Base-by-base conservation (phyloP, 1,284 basidiomycete species). In the Lentinula novae-zelandiae region DNA sequence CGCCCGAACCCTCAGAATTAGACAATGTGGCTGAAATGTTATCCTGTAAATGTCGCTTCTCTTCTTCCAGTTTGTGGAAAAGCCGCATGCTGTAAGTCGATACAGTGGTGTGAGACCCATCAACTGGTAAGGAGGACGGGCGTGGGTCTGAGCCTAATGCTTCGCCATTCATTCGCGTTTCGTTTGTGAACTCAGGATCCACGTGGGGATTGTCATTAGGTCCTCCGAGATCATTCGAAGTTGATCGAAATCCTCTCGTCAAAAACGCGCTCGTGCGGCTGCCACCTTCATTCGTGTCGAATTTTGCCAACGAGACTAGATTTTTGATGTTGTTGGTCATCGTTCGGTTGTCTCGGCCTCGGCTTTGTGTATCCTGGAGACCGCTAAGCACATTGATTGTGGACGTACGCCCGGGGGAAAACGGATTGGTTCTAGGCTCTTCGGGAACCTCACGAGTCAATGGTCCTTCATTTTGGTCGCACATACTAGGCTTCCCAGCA, bases 1-100 rank as follows among this genome's bases (percentile, higher is more conserved):
- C 56, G 42, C 9, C 31, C 54, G 39, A 56, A 56, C n/a, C 57
- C 22, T 38, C 46, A 20, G 20, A 58, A 27, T 31, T 36, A 10
- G 31, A 22, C 38, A 44, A 38, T 12, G 39, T 31, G 53, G 38
- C 34, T 6, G 34, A 39, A 44, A 42, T 38, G 22, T 33, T 33
- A 33, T 34, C 12, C n/a, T 50, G 40, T 51, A 17, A 48, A 38
- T 66, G 66, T 58, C 67, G 71, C 71, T 77, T 80, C 70, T 82
- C 82, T 62, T 73, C 69, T 65, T 75, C 75, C 55, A 85, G 75
- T 69, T 76, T 79, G 63, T 71, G 69, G 61, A 83, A 70, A 63
- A 84, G 72, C 66, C 70, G 69, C 59, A 73, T 69, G 63, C 78
- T 80, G 64, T 68, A 34, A 34, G 33, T 53, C 42, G 53, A 54